These are phyloP conservation scores for Zygoascus meyerae DNA, from an alignment of 1,139 yeast species.

Conservation along the genomic window DNA sequence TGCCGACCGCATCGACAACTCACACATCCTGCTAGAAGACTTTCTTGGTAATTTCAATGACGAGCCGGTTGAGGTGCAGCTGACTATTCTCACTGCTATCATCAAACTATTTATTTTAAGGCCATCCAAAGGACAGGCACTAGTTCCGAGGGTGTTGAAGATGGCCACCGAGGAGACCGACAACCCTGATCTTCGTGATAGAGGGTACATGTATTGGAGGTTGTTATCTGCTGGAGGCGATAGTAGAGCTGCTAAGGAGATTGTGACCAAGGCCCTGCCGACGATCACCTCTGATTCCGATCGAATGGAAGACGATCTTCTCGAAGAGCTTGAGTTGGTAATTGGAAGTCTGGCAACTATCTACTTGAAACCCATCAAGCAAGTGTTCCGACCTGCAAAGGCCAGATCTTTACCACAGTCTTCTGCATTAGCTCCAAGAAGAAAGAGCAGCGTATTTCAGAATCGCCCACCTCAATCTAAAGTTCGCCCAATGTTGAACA, in stretches of 20 bases:
- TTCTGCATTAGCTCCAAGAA: constrained; percentile 51
- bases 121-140: constrained; percentile 51
- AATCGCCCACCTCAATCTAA: not conserved
- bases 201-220: constrained; percentile 86
- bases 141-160: constrained; percentile 57
- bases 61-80: constrained; percentile 68
- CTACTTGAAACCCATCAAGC: constrained; percentile 74
- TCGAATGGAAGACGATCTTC: constrained; percentile 57
- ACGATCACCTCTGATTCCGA: constrained; percentile 63
- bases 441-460: constrained; percentile 12
- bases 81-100: constrained; percentile 65
- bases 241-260: constrained; percentile 38
- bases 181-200: constrained; percentile 77
- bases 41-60: constrained; percentile 47
- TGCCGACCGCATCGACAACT: constrained; percentile 45
- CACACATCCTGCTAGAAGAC: constrained; percentile 44
- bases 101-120: constrained; percentile 59
- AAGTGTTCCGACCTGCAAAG: constrained; percentile 66
- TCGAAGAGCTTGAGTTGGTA: constrained; percentile 77
- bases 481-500: constrained; percentile 1
- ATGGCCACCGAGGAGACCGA: constrained; percentile 70
- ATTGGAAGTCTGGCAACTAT: constrained; percentile 81
- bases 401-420: constrained; percentile 49
- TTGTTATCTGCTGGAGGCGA: constrained; percentile 49
- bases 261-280: constrained; percentile 59